Evolutionary conservation across 2,329 filamentous ascomycete genomes (phyloP).

Genomic region (Lachnum nothofagi): DNA sequence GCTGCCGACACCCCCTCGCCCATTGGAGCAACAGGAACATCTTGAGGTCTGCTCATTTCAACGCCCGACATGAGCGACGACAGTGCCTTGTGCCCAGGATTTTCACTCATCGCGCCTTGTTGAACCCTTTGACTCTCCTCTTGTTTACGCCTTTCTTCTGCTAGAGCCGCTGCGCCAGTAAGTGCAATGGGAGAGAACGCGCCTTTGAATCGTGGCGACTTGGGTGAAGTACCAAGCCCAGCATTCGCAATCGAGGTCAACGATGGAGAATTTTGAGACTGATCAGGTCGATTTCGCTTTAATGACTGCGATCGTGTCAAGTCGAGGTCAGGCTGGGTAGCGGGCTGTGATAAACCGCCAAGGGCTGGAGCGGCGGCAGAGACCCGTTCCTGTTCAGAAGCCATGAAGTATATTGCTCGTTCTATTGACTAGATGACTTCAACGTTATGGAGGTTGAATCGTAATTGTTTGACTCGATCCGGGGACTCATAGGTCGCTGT

Average conservation of each 20-base stretch:
- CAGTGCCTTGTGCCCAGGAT: constrained; percentile 49
- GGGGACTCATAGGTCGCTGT: constrained; percentile 13
- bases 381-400: constrained; percentile 26
- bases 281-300: constrained; percentile 29
- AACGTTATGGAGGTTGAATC: neutral
- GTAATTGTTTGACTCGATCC: constrained; percentile 9
- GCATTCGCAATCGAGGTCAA: constrained; percentile 27
- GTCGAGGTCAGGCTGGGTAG: constrained; percentile 20
- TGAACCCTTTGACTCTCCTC: constrained; percentile 42
- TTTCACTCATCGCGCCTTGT: constrained; percentile 42
- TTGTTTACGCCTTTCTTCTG: constrained; percentile 47
- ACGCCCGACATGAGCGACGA: constrained; percentile 51
- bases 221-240: constrained; percentile 26
- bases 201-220: constrained; percentile 30
- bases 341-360: constrained; percentile 21
- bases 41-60: constrained; percentile 52
- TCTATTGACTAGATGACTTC: neutral
- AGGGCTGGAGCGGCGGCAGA: constrained; percentile 23
- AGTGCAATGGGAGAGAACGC: constrained; percentile 38
- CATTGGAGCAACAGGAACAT: constrained; percentile 39
- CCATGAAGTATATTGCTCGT: constrained; percentile 25
- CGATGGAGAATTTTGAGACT: constrained; percentile 17
- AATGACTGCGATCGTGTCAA: constrained; percentile 25
- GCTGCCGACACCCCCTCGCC: constrained; percentile 30
- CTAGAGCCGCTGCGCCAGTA: constrained; percentile 50